Conservation (phyloP, 192 early-diverging fungal species). For the Podila horticola region DNA sequence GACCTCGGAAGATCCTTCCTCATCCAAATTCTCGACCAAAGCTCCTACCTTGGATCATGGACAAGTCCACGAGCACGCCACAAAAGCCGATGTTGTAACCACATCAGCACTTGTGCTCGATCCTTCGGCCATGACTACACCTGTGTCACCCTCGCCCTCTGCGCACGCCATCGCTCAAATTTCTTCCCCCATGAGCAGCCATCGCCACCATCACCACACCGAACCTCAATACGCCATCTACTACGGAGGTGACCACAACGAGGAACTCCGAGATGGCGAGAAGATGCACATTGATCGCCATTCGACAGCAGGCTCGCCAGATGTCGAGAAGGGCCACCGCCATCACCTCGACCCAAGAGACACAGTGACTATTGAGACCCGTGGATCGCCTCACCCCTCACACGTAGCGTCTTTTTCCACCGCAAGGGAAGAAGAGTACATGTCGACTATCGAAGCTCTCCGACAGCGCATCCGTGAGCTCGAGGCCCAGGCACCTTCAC, state of each 20-base stretch:
- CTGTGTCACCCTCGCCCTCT: not conserved
- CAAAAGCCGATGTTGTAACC: not conserved
- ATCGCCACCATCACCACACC: slow-evolving; percentile 3
- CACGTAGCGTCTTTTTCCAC: not conserved
- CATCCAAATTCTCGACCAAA: not conserved
- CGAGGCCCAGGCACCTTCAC: slow-evolving; percentile 4
- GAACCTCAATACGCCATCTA: slow-evolving; percentile 27
- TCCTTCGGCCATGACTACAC: not conserved
- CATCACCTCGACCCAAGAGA: not conserved
- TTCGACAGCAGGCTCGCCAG: not conserved
- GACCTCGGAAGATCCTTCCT: not conserved
- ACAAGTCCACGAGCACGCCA: not conserved
- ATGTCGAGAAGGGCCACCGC: not conserved
- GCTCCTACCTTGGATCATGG: not conserved
- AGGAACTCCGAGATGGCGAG: slow-evolving; percentile 20
- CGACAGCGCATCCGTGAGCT: slow-evolving; percentile 26
- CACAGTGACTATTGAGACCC: slow-evolving; percentile 17
- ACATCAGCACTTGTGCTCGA: not conserved
- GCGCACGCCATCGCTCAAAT: not conserved
- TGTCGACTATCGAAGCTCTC: slow-evolving; percentile 23
- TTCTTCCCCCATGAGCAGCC: not conserved
- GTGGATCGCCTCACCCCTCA: slow-evolving; percentile 9
- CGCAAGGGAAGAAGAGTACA: slow-evolving; percentile 13
- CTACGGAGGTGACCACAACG: slow-evolving; percentile 33
- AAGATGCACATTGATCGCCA: not conserved